A percentile compares a stretch with the other conserved stretches of the same genome.
Evolutionary conservation across 306 rosid genomes (phyloP).

Genomic region (Potentilla sterilis): DNA sequence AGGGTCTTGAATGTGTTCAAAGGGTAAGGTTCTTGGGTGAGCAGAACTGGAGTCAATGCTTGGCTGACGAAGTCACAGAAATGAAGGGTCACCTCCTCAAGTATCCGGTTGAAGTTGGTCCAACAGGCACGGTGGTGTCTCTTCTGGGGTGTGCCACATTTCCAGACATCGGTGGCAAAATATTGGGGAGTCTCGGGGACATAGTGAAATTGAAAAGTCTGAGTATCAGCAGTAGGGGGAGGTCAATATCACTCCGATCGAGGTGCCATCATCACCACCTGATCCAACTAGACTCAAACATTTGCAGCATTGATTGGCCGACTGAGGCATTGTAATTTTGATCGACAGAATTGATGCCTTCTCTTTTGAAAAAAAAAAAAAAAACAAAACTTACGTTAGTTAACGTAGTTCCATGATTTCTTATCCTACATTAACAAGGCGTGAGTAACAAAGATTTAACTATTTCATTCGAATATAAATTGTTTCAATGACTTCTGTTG

Average conservation of each 20-base stretch:
- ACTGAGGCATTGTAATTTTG: too few species aligned
- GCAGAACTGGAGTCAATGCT: slow-evolving; percentile 69
- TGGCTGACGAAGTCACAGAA: slow-evolving; percentile 57
- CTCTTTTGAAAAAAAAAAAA: too few species aligned
- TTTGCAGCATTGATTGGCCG: too few species aligned
- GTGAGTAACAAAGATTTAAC: too few species aligned
- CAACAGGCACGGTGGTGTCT: slow-evolving; percentile 54
- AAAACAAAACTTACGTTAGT: too few species aligned
- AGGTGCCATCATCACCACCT: slow-evolving; percentile 59
- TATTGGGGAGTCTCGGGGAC: slow-evolving; percentile 38
- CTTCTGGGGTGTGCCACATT: slow-evolving; percentile 56
- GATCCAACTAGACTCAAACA: background rate
- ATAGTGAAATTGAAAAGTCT: slow-evolving; percentile 32
- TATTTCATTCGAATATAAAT: too few species aligned
- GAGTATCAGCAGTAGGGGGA: background rate
- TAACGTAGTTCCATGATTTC: too few species aligned
- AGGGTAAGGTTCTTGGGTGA: slow-evolving; percentile 53
- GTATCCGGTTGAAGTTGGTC: slow-evolving; percentile 73
- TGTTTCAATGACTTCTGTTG: too few species aligned
- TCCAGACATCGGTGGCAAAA: slow-evolving; percentile 75
- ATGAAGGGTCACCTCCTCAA: slow-evolving; percentile 76
- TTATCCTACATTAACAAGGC: too few species aligned
- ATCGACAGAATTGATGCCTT: too few species aligned
- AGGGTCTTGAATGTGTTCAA: slow-evolving; percentile 66
- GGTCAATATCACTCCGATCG: slow-evolving; percentile 13